These are phyloP conservation scores for Solanum phureja DNA, from an alignment of 257 asterid genomes.

Conservation along the genomic window DNA sequence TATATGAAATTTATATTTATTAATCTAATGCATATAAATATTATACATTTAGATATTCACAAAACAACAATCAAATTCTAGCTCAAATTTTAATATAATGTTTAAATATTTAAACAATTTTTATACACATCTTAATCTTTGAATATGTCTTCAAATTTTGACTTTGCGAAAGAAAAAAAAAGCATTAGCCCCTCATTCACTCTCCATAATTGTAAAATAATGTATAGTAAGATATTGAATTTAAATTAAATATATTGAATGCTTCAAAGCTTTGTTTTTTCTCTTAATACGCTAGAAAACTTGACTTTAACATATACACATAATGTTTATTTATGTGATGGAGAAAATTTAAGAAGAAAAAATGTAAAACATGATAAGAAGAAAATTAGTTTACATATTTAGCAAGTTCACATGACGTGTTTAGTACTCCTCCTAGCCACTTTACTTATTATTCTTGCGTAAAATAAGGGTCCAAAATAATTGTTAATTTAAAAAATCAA, in stretches of 20 bases:
- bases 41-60: not conserved
- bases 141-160: not conserved
- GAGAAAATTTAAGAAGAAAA: not conserved
- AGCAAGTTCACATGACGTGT: not conserved
- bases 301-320: not conserved
- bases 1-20: not conserved
- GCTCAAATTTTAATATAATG: no score
- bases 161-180: not conserved
- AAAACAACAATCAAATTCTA: not conserved
- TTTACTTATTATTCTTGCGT: not conserved
- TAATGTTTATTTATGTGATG: not conserved
- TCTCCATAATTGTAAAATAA: not conserved
- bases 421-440: not conserved
- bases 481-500: not conserved
- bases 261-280: not conserved
- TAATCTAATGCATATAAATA: not conserved
- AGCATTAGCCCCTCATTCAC: not conserved
- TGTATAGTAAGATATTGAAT: not conserved
- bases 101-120: not conserved
- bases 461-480: not conserved
- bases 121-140: not conserved
- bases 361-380: not conserved
- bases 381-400: not conserved
- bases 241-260: not conserved
- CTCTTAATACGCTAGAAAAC: not conserved